Evolutionary conservation across 1,284 basidiomycete species (phyloP).

Genomic region (Cryptococcus sp.): DNA sequence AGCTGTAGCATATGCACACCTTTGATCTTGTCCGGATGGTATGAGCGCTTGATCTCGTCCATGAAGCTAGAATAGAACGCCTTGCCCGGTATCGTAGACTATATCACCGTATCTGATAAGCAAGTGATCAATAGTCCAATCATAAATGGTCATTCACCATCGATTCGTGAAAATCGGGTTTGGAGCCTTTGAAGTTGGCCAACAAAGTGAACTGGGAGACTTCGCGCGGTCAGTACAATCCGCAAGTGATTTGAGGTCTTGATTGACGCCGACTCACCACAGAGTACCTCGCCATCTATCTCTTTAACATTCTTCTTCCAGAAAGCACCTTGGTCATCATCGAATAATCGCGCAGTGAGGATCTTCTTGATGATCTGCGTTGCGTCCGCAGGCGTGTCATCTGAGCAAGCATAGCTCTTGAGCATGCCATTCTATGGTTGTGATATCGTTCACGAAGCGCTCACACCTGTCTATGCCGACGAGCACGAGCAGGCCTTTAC

Average conservation of each 20-base stretch:
- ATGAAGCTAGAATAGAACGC: slow-evolving; percentile 72
- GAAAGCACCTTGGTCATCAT: slow-evolving; percentile 53
- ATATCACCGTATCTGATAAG: not conserved
- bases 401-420: slow-evolving; percentile 52
- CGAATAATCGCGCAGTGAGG: slow-evolving; percentile 70
- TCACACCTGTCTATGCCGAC: slow-evolving; percentile 80
- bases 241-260: not conserved
- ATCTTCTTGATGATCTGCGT: slow-evolving; percentile 75
- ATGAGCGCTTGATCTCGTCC: slow-evolving; percentile 64
- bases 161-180: slow-evolving; percentile 84
- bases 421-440: not conserved
- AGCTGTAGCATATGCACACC: slow-evolving; percentile 51
- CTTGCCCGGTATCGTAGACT: slow-evolving; percentile 69
- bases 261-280: slow-evolving; percentile 54
- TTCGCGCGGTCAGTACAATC: not conserved
- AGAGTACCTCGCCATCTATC: slow-evolving; percentile 79
- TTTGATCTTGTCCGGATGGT: slow-evolving; percentile 73
- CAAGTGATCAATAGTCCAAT: not conserved
- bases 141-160: slow-evolving; percentile 63
- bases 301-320: slow-evolving; percentile 85
- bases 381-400: slow-evolving; percentile 74
- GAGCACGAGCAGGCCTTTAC: slow-evolving; percentile 78
- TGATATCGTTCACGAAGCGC: slow-evolving; percentile 22
- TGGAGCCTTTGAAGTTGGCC: slow-evolving; percentile 85
- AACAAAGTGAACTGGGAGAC: slow-evolving; percentile 76